A percentile compares a stretch with the other conserved stretches of the same genome.
Evolutionary conservation across 2,329 filamentous ascomycete genomes (phyloP).

Genomic region (Alternaria incomplexa): DNA sequence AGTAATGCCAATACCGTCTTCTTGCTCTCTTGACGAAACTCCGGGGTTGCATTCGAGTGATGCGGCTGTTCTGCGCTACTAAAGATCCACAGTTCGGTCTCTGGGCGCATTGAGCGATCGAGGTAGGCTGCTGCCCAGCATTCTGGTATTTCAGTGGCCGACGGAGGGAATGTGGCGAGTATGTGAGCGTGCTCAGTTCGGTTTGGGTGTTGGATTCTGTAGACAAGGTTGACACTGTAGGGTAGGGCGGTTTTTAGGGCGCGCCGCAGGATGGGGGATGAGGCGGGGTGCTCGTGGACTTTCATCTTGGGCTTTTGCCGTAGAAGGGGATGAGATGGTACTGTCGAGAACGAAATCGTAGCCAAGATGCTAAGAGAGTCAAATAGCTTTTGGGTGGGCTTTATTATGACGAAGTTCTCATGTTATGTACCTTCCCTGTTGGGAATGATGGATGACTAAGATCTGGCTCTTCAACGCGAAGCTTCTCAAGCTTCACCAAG

Average conservation of each 20-base stretch:
- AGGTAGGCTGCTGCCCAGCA: conserved; percentile 66
- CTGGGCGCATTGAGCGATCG: conserved; percentile 65
- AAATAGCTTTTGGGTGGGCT: background rate
- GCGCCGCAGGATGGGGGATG: conserved; percentile 58
- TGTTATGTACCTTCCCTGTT: conserved; percentile 8
- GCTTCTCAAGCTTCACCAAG: background rate
- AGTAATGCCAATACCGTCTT: conserved; percentile 38
- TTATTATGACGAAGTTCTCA: background rate
- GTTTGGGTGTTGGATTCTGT: conserved; percentile 66
- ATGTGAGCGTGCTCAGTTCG: conserved; percentile 47
- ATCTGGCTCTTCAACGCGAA: background rate
- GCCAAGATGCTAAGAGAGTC: background rate
- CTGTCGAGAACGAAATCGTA: background rate
- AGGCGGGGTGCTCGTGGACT: conserved; percentile 27
- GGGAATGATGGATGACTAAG: conserved; percentile 7
- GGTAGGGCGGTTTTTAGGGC: conserved; percentile 62
- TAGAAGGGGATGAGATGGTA: background rate
- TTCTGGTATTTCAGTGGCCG: conserved; percentile 17
- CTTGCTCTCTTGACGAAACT: conserved; percentile 36
- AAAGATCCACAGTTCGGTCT: conserved; percentile 71
- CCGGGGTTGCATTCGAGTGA: conserved; percentile 17
- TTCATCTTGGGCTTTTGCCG: conserved; percentile 4
- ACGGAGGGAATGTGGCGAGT: conserved; percentile 48
- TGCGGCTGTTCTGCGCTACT: conserved; percentile 34
- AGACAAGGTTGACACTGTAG: conserved; percentile 64